Evolutionary conservation across 2,329 filamentous ascomycete species (phyloP).

Genomic region (Chaetomium sp.): DNA sequence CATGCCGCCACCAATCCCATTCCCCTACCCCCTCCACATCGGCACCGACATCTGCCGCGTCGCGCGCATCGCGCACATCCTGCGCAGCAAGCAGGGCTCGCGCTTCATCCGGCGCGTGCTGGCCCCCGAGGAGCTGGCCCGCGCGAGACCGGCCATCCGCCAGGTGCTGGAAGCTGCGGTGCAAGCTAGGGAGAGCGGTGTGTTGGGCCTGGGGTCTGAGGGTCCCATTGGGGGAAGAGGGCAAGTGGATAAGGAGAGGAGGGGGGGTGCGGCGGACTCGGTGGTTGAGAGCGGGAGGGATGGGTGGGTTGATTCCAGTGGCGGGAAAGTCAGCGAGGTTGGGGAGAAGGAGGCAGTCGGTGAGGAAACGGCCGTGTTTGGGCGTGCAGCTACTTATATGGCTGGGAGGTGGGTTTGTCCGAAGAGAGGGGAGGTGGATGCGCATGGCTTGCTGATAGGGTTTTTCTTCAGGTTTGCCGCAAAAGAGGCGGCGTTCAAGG

Average conservation of each 20-base stretch:
- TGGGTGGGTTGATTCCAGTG: neutral
- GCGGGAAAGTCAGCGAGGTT: neutral
- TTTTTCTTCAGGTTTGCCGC: conserved; percentile 55
- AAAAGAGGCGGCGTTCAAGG: conserved; percentile 76
- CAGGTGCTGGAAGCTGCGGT: conserved; percentile 25
- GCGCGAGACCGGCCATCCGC: conserved; percentile 19
- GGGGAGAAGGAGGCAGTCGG: neutral
- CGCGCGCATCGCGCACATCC: conserved; percentile 62
- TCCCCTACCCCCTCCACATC: conserved; percentile 67
- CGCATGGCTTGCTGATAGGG: neutral
- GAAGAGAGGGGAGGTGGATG: too few relatives aligned
- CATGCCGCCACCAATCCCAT: conserved; percentile 41
- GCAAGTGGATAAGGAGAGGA: neutral
- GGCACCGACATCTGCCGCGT: conserved; percentile 80
- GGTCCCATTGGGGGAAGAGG: neutral
- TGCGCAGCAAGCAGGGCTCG: conserved; percentile 44
- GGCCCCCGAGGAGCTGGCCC: conserved; percentile 44
- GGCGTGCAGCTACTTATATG: conserved; percentile 38
- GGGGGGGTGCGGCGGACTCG: too few relatives aligned
- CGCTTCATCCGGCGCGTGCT: conserved; percentile 55
- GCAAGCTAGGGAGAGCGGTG: neutral
- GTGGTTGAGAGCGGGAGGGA: neutral
- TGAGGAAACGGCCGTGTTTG: neutral
- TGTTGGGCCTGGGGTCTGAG: too few relatives aligned
- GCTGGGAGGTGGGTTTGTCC: conserved; percentile 49